These are phyloP conservation scores for Suhomyces terraborum DNA, from an alignment of 1,139 yeast genomes.

Conservation along the genomic window DNA sequence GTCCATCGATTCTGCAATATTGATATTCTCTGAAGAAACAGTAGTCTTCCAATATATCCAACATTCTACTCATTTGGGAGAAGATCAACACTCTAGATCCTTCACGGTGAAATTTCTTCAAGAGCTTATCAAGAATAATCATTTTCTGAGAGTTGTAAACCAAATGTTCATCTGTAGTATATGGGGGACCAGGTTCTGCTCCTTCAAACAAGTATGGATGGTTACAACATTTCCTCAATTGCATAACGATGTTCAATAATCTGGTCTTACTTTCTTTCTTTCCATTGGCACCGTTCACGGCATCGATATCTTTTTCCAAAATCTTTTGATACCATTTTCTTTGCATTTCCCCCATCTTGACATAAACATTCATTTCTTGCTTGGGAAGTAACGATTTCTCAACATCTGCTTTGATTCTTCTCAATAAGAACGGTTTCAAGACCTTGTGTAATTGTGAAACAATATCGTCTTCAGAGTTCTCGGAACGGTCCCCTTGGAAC, in stretches of 20 bases:
- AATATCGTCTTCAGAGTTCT: conserved; percentile 45
- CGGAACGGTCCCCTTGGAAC: conserved; percentile 45
- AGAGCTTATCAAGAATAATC: conserved; percentile 67
- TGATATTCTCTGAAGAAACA: conserved; percentile 66
- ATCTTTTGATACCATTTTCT: conserved; percentile 73
- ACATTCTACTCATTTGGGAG: conserved; percentile 80
- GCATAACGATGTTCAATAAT: conserved; percentile 78
- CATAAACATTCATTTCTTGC: conserved; percentile 69
- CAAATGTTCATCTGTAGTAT: conserved; percentile 79
- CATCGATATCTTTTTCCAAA: conserved; percentile 78
- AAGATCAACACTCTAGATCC: conserved; percentile 78
- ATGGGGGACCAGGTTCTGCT: conserved; percentile 88
- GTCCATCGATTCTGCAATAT: conserved; percentile 81
- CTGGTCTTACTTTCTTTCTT: conserved; percentile 76
- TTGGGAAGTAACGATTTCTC: conserved; percentile 77
- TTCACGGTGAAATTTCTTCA: conserved; percentile 61
- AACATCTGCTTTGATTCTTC: conserved; percentile 78
- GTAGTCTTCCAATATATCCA: conserved; percentile 79
- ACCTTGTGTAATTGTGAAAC: conserved; percentile 90
- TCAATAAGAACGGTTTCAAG: conserved; percentile 69
- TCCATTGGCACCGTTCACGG: conserved; percentile 78
- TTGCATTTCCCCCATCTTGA: conserved; percentile 78
- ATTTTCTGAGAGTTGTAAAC: conserved; percentile 72
- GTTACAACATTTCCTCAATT: conserved; percentile 78
- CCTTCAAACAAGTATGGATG: conserved; percentile 85